Conservation (phyloP, 257 asterid species). For the Solanum tarijense region DNA sequence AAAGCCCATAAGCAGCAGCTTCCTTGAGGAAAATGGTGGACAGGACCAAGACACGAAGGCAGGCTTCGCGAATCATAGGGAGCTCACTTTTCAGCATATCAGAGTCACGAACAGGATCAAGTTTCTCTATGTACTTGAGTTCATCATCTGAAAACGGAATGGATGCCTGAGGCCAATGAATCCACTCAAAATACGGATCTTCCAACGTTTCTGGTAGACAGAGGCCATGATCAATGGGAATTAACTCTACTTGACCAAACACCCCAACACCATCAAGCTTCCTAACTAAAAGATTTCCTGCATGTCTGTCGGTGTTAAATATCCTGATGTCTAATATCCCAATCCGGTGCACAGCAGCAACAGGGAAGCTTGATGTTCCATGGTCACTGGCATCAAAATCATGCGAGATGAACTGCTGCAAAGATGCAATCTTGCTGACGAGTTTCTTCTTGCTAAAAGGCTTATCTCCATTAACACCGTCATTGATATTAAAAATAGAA, state of each 20-base stretch:
- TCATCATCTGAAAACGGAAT: slow-evolving; percentile 92
- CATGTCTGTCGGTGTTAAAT: slow-evolving; percentile 92
- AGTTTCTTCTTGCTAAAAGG: slow-evolving; percentile 35
- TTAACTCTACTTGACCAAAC: slow-evolving; percentile 81
- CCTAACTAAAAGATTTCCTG: slow-evolving; percentile 89
- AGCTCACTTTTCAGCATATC: slow-evolving; percentile 75
- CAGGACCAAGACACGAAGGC: slow-evolving; percentile 66
- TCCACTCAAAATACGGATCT: slow-evolving; percentile 98
- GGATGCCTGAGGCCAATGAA: slow-evolving; percentile 99
- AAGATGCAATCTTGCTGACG: slow-evolving; percentile 90
- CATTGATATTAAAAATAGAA: slow-evolving; percentile 75
- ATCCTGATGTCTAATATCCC: slow-evolving; percentile 95
- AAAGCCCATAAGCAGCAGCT: slow-evolving; percentile 73
- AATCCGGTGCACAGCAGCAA: slow-evolving; percentile 80
- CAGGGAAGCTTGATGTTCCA: slow-evolving; percentile 93
- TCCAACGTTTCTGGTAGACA: slow-evolving; percentile 91
- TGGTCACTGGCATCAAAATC: slow-evolving; percentile 95
- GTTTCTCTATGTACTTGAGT: slow-evolving; percentile 62
- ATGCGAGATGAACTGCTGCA: slow-evolving; percentile 73
- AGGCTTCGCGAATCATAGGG: slow-evolving; percentile 92
- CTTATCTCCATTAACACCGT: slow-evolving; percentile 67
- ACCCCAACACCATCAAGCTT: slow-evolving; percentile 73
- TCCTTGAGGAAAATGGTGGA: slow-evolving; percentile 81
- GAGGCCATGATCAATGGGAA: slow-evolving; percentile 93
- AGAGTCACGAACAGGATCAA: slow-evolving; percentile 64